Evolutionary conservation across 768 basidiomycete genomes (phyloP).

Genomic region (Cystoderma amianthinum): DNA sequence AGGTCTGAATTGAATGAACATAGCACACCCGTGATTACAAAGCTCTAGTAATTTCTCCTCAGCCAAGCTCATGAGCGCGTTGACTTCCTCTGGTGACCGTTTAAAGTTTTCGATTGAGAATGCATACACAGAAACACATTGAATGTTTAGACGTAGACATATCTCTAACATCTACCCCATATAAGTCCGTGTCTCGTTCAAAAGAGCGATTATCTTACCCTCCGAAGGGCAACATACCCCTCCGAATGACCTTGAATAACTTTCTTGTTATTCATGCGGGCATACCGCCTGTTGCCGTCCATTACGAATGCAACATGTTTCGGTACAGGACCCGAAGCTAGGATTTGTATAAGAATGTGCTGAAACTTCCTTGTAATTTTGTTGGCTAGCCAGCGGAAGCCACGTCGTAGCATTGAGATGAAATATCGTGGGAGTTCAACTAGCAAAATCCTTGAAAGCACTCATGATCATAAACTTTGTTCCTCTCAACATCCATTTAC

Average conservation of each 20-base stretch:
- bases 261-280: constrained; percentile 57
- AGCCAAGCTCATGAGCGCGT: constrained; percentile 80
- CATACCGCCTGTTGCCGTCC: constrained; percentile 95
- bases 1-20: no score
- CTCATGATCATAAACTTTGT: no score
- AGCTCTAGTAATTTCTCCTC: constrained; percentile 75
- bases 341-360: constrained; percentile 51
- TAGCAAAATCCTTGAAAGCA: no score
- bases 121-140: constrained; percentile 91
- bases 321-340: constrained; percentile 82
- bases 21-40: constrained; percentile 68
- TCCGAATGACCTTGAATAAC: constrained; percentile 76
- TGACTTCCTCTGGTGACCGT: constrained; percentile 78
- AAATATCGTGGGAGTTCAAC: background rate
- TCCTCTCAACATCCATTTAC: no score
- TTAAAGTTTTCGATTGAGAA: constrained; percentile 98
- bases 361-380: constrained; percentile 26
- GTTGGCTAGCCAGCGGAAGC: constrained; percentile 18
- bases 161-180: constrained; percentile 69
- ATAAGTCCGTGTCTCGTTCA: background rate
- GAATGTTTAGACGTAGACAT: constrained; percentile 72
- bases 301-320: constrained; percentile 91
- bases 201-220: constrained; percentile 43
- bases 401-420: constrained; percentile 7
- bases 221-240: constrained; percentile 73